Base-by-base conservation (phyloP, 148 eudicot genomes). In the Beta vulgaris region DNA sequence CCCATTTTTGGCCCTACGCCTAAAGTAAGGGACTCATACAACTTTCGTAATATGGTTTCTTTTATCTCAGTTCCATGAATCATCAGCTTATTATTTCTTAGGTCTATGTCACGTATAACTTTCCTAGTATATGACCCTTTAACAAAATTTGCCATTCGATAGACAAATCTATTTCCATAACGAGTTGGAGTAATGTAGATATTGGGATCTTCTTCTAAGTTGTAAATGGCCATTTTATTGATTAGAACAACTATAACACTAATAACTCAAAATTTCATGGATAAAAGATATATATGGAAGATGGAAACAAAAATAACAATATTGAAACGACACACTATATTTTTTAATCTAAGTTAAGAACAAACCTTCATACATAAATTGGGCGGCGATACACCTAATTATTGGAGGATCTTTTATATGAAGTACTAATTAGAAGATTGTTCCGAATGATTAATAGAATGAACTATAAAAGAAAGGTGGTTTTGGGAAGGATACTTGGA, bases 11-110 rank as follows among this genome's bases (percentile, higher is more conserved):
- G 69, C 40, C 42, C 66, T 7, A 21, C 42, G 7, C 69, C 71
- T 67, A 81, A 11, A 14, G 78, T 77, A 44, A 81, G 80, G 15
- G 80, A 81, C 21, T 76, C 80, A 32, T 81, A 73, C 40, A 81
- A 76, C 37, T 40, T 76, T 28, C 72, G 53, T 31, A 81, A 23
- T 51, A 28, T 6, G 1, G 70, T 51, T 60, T 72, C 80, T 26
- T 68, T 67, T 51, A 81, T 76, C 64, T 76, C 83, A 46, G 70
- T 72, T 61, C 73, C 80, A 48, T 72, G 39, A n/a, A 81, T 48
- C 36, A 11, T 58, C 57, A 81, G 53, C 32, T 46, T 67, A 72
- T 81, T 80, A 23, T 23, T 81, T 59, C 83, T 72, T n/a, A 81
- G 64, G 51, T 81, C 83, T 68, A 81, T 72, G 60, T 39, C 59